Base-by-base conservation (phyloP, 306 rosid genomes). In the Vigna radiata region DNA sequence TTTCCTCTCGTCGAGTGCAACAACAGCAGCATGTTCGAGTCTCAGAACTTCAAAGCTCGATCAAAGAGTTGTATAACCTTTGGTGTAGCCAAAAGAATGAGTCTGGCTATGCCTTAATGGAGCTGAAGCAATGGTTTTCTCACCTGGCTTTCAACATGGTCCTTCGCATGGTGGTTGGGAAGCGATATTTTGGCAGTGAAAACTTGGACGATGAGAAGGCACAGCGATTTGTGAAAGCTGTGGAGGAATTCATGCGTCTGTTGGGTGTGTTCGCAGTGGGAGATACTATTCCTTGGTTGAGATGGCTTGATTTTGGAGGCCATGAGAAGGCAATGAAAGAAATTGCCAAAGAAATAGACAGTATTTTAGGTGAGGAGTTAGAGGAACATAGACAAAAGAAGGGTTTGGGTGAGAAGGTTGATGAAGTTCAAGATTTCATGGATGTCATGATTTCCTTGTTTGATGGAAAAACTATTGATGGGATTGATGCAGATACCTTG, bases 261-360 rank as follows among this genome's bases (percentile, higher is more conserved):
- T 9, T 73, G 7, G 84, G 70, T 16, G 33, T 56, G 0, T 44
- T 65, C 1, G 47, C 64, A 0, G 70, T 80, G 44, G 79, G 37
- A 66, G 84, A 80, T 80, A 71, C 69, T 10, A 2, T 80, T 67
- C 80, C 84, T 31, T 56, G 1, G 12, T 19, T 80, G 43, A 54
- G 72, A 27, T 78, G 79, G 74, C 16, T 78, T 36, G 83, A 83
- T 78, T 39, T 78, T 5, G 73, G 77, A 8, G 77, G 77, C 0
- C 44, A 83, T 67, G 80, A 23, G 62, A 83, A 72, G 61, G 83
- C 73, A 4, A 83, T 83, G 83, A 83, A 73, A 2, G 4, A 46
- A 62, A 74, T 33, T 15, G 58, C 33, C 0, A 79, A 79, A 37
- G 65, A 79, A 1, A 14, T 79, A 44, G 83, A 83, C 0, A 0